A percentile compares a stretch with the other conserved stretches of the same genome.
Evolutionary conservation across 2,329 filamentous ascomycete species (phyloP).

Genomic region (Elsinoe necatrix): DNA sequence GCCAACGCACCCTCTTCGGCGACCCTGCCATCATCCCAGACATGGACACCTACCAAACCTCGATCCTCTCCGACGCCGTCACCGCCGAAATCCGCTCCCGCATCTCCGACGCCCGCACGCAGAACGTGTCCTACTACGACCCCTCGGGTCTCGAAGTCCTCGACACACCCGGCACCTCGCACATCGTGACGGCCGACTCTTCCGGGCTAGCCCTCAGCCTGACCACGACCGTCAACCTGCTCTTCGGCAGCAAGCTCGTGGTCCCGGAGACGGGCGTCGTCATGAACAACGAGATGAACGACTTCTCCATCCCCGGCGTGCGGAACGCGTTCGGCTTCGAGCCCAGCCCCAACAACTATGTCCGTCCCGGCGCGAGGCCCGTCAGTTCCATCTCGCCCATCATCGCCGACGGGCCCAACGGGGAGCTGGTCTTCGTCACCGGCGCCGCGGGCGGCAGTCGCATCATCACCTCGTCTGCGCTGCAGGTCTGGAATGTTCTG

Average conservation of each 20-base stretch:
- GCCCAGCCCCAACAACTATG: slow-evolving; percentile 71
- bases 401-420: slow-evolving; percentile 61
- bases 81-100: slow-evolving; percentile 52
- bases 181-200: slow-evolving; percentile 62
- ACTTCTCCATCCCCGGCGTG: slow-evolving; percentile 75
- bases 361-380: slow-evolving; percentile 71
- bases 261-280: slow-evolving; percentile 77
- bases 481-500: slow-evolving; percentile 64
- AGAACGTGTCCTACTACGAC: slow-evolving; percentile 66
- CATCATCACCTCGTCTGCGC: slow-evolving; percentile 73
- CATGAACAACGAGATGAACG: slow-evolving; percentile 53
- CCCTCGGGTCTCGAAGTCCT: slow-evolving; percentile 57
- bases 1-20: slow-evolving; percentile 62
- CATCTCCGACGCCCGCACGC: slow-evolving; percentile 65
- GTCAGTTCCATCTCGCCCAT: slow-evolving; percentile 74
- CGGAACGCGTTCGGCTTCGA: slow-evolving; percentile 79
- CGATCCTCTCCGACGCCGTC: slow-evolving; percentile 56
- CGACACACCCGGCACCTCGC: slow-evolving; percentile 65
- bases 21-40: slow-evolving; percentile 68
- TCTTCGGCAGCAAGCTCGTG: slow-evolving; percentile 73
- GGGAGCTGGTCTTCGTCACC: slow-evolving; percentile 57
- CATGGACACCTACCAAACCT: slow-evolving; percentile 54
- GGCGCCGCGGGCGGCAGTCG: slow-evolving; percentile 74
- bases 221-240: slow-evolving; percentile 80
- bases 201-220: slow-evolving; percentile 68